Base-by-base conservation (phyloP, 768 basidiomycete species). In the Mycena amicta region DNA sequence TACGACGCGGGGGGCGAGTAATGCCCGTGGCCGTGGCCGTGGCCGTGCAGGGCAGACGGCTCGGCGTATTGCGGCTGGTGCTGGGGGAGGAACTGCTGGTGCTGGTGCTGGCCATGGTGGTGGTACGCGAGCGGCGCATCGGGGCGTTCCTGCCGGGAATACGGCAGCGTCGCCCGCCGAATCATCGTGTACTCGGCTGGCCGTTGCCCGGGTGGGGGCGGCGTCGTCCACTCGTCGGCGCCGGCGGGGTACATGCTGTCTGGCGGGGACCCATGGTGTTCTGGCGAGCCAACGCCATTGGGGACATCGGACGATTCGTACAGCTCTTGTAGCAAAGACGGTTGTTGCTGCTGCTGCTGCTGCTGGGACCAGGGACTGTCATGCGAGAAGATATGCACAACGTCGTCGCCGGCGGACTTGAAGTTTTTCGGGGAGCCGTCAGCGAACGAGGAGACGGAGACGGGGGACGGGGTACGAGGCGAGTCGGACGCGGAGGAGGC, bases 111-210 rank as follows among this genome's bases (percentile, higher is more conserved):
- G 51, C 78, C 78, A 50, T 79, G 78, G 60, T 80, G 77, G 54
- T 72, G 74, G 27, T 72, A 72, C 58, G 79, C 69, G 68, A 82
- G 81, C 25, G 78, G 69, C 41, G 65, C 70, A 63, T 83, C 80
- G 52, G 81, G 79, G 56, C 82, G 80, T 72, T 93, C 90, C 63
- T 90, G 87, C 41, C 88, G 82, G 52, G 88, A 88, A 67, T 86
- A 87, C 46, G 90, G 90, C 72, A 84, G 91, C 0, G 90, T 92
- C 1, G 87, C 86, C 59, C 90, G 80, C 50, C 90, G 87, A 53
- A 74, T 71, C 61, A 78, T 73, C 47, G 78, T 68, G 66, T 82
- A 78, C 60, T 87, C 84, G 40, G 43, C 43, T 23, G 47, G 47
- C 22, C 27, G 33, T 37, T 8, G 47, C 25, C 25, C 27, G 23